phyloP scores from a whole-genome alignment of 805 yeast species.

The Lachancea dasiensis region DNA sequence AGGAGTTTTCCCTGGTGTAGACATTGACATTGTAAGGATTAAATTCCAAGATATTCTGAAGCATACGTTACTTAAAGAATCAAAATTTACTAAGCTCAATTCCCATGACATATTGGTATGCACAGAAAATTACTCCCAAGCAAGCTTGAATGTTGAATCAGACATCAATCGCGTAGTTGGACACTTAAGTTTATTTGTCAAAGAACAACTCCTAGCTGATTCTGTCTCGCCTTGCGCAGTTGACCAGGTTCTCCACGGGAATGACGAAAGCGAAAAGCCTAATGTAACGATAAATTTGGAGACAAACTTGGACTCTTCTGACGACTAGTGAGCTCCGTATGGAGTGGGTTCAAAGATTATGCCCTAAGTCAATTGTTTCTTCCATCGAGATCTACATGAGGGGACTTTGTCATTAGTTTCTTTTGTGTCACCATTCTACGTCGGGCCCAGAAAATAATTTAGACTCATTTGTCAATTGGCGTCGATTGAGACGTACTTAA shows the following conservation, averaged over 20 bases:
- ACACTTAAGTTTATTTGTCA: constrained; percentile 22
- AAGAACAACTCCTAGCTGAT: constrained; percentile 24
- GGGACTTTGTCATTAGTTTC: neutral
- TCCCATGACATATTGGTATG: constrained; percentile 15
- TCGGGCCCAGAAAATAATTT: too few species aligned
- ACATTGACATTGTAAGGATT: constrained; percentile 39
- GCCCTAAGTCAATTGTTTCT: too few species aligned
- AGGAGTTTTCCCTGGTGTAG: constrained; percentile 49
- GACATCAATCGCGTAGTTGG: constrained; percentile 39
- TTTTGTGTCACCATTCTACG: neutral
- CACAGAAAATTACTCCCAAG: constrained; percentile 32
- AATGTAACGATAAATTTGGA: too few species aligned
- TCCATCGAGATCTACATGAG: too few species aligned
- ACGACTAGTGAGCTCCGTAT: too few species aligned
- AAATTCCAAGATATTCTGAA: constrained; percentile 29
- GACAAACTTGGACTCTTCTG: too few species aligned
- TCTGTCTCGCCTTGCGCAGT: constrained; percentile 20
- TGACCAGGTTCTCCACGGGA: constrained; percentile 12
- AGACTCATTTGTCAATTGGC: too few species aligned
- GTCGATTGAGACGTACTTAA: too few species aligned
- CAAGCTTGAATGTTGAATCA: constrained; percentile 37
- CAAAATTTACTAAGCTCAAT: constrained; percentile 15
- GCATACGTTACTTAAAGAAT: constrained; percentile 26
- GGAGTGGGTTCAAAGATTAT: too few species aligned
- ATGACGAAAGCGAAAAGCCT: too few species aligned